These are phyloP conservation scores for Pseudopyrenochaeta lycopersici DNA, from an alignment of 2,329 filamentous ascomycete genomes.

Conservation along the genomic window DNA sequence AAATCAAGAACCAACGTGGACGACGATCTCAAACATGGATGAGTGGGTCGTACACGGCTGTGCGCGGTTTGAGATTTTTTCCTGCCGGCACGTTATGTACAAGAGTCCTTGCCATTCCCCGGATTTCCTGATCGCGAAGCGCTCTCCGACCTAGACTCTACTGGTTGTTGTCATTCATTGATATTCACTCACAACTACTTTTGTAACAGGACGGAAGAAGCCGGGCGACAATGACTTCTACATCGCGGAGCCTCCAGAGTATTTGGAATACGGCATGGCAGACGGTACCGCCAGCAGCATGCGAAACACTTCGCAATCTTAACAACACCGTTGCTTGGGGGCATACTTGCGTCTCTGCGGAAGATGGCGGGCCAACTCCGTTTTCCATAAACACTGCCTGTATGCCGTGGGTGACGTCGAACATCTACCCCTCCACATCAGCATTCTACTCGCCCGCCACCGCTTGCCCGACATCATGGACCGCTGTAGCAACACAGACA, in stretches of 20 bases:
- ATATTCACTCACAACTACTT: not conserved
- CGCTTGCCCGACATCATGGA: constrained; percentile 30
- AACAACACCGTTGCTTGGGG: constrained; percentile 67
- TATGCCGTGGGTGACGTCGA: constrained; percentile 31
- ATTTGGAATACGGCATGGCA: constrained; percentile 26
- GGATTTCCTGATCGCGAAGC: not conserved
- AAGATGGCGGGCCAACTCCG: constrained; percentile 75
- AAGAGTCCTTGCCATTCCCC: not conserved
- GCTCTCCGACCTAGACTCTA: not conserved
- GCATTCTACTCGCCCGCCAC: constrained; percentile 36
- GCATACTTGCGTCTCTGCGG: constrained; percentile 82
- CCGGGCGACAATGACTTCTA: constrained; percentile 18
- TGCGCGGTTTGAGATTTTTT: constrained; percentile 1
- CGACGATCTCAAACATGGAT: not conserved
- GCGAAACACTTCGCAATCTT: constrained; percentile 25
- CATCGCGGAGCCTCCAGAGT: constrained; percentile 21
- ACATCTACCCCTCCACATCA: constrained; percentile 9
- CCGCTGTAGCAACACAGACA: constrained; percentile 28
- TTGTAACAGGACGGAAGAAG: not conserved
- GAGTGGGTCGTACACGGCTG: constrained; percentile 19
- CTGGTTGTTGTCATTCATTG: not conserved
- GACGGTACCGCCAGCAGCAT: constrained; percentile 23
- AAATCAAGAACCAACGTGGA: not conserved
- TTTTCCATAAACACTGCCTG: constrained; percentile 75
- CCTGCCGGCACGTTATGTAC: not conserved